These are phyloP conservation scores for Periglandula ipomoeae DNA, from an alignment of 2,329 filamentous ascomycete species.

Conservation along the genomic window DNA sequence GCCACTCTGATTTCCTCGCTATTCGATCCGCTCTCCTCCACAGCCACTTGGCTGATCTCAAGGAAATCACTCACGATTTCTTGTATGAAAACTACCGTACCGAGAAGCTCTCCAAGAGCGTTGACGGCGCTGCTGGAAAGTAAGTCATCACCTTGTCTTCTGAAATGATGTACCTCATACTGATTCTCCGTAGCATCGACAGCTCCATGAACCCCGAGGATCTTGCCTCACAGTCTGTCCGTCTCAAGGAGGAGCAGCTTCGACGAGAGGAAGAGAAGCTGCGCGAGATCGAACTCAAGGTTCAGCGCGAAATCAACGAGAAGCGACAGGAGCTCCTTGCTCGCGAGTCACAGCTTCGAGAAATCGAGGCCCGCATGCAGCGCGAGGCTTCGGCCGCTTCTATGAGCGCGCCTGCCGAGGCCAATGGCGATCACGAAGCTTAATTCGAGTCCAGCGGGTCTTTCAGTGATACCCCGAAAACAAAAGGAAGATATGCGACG, in stretches of 20 bases:
- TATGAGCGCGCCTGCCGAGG: slow-evolving; percentile 33
- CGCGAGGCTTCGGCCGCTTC: slow-evolving; percentile 55
- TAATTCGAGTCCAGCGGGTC: slow-evolving; percentile 26
- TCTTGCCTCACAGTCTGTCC: slow-evolving; percentile 90
- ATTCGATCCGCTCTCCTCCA: slow-evolving; percentile 94
- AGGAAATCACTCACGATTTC: slow-evolving; percentile 99
- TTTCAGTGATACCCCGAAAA: slow-evolving; percentile 23
- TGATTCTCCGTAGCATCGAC: slow-evolving; percentile 46
- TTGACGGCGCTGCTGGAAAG: slow-evolving; percentile 81
- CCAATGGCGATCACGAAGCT: slow-evolving; percentile 47
- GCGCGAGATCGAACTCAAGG: slow-evolving; percentile 98
- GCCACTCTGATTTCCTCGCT: slow-evolving; percentile 96
- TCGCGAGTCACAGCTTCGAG: slow-evolving; percentile 94
- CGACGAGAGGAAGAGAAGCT: slow-evolving; percentile 99
- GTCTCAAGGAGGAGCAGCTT: slow-evolving; percentile 98
- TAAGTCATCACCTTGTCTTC: slow-evolving; percentile 45
- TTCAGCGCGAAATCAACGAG: slow-evolving; percentile 99
- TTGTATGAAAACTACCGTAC: slow-evolving; percentile 99
- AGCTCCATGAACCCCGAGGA: slow-evolving; percentile 94
- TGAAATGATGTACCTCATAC: slow-evolving; percentile 8
- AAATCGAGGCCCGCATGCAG: slow-evolving; percentile 97
- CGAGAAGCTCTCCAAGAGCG: slow-evolving; percentile 99
- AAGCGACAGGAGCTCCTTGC: slow-evolving; percentile 97
- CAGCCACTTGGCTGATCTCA: slow-evolving; percentile 94
- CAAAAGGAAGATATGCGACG: slow-evolving; percentile 24